Percentiles rank a stretch among this genome's conserved stretches.
Conservation (phyloP, 441 rosid genomes). For the Hura crepitans region DNA sequence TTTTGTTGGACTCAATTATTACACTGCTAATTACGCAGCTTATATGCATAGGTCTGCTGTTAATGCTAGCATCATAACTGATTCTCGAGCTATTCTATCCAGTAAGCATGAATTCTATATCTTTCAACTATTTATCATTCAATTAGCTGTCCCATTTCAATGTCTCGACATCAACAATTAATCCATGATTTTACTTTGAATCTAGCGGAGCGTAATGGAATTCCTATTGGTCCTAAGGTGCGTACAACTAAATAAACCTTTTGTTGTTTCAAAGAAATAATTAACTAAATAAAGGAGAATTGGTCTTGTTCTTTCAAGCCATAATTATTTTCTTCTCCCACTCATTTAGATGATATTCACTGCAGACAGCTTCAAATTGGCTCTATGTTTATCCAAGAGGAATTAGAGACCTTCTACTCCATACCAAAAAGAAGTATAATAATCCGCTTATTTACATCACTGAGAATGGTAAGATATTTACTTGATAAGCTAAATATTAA, state of each 20-base stretch:
- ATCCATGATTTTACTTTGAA: background rate
- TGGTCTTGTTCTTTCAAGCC: background rate
- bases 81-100: conserved; percentile 23
- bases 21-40: conserved; percentile 35
- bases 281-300: background rate
- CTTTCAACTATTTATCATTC: background rate
- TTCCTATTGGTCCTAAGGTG: conserved; percentile 28
- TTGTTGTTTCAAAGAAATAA: background rate
- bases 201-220: conserved; percentile 35
- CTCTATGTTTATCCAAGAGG: conserved; percentile 45
- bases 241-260: background rate
- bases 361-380: conserved; percentile 41
- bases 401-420: conserved; percentile 35
- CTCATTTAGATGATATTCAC: background rate
- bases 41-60: conserved; percentile 2
- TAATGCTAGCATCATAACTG: conserved; percentile 32
- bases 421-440: conserved; percentile 37
- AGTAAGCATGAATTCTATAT: conserved; percentile 22
- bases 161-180: background rate
- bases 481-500: background rate
- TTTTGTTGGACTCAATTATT: conserved; percentile 50
- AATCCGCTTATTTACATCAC: conserved; percentile 51
- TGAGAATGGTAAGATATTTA: conserved; percentile 43
- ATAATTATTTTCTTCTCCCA: background rate
- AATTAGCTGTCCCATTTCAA: background rate